phyloP scores from a whole-genome alignment of 2,329 filamentous ascomycete species.

The Acrocalymma vagum region DNA sequence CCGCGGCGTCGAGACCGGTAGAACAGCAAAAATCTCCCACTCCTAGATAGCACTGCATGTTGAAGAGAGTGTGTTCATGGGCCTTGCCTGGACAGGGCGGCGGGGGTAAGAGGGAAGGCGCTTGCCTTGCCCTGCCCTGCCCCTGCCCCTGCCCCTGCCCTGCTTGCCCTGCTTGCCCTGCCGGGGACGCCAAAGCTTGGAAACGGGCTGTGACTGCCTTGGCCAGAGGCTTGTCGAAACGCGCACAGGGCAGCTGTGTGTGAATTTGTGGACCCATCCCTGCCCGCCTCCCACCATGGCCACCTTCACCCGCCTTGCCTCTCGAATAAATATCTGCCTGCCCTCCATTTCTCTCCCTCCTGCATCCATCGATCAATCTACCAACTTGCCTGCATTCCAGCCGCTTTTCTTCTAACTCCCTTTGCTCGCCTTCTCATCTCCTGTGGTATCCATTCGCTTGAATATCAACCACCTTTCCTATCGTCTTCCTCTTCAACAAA shows the following conservation, averaged over 20 bases:
- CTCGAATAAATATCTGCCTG: conserved; percentile 21
- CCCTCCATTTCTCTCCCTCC: conserved; percentile 13
- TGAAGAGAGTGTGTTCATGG: conserved; percentile 5
- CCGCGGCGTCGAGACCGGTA: too few relatives aligned
- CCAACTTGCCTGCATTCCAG: neutral
- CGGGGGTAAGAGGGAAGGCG: conserved; percentile 2
- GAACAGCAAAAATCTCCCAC: too few relatives aligned
- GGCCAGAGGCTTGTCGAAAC: conserved; percentile 13
- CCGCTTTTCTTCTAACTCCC: conserved; percentile 8
- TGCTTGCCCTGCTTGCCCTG: conserved; percentile 7
- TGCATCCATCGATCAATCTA: conserved; percentile 10
- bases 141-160: conserved; percentile 4
- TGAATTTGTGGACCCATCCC: too few relatives aligned
- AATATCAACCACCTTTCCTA: conserved; percentile 18
- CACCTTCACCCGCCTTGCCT: conserved; percentile 12
- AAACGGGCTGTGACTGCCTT: conserved; percentile 4
- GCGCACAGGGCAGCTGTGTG: neutral
- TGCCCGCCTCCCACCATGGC: conserved; percentile 2
- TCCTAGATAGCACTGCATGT: too few relatives aligned
- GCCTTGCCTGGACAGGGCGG: conserved; percentile 9
- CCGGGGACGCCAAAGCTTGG: conserved; percentile 7
- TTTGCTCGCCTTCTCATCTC: conserved; percentile 8
- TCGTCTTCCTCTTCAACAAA: conserved; percentile 9
- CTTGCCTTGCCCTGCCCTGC: conserved; percentile 4
- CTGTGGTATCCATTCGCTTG: conserved; percentile 20